Evolutionary conservation across 768 basidiomycete genomes (phyloP), one percentile per base, ranked within the genome.

Genomic region (Lactifluus piperatus): DNA sequence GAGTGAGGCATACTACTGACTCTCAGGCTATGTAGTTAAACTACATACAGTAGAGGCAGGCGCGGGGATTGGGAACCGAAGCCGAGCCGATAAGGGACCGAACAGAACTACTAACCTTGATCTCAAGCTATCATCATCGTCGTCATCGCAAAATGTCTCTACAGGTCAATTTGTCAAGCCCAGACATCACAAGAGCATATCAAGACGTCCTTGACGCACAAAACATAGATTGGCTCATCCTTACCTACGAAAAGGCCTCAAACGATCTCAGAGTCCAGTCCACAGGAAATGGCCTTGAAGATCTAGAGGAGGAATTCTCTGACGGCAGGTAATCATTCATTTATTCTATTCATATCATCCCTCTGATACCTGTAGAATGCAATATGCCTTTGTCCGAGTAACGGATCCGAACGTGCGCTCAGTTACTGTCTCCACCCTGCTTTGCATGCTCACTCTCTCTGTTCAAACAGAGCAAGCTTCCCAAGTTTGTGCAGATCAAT

Each of bases 401-500:
- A 79, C 80, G 52, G 94, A 97, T 71, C 84, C 86, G 43, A 91
- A 88, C 69, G 92, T 94, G 65, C 55, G 83, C 70, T 2, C 44
- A 27, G 54, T 29, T 30, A 18, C 27, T 26, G 7, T n/a, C n/a
- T 7, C 10, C 8, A 8, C 10, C 22, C 58, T 30, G 5, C 14
- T 56, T 22, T 44, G 20, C 22, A 41, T 6, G 11, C 44, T 62
- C 8, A 58, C 47, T 29, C 8, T 4, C 26, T 48, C n/a, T n/a
- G n/a, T 16, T 30, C 30, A 5, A 57, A 53, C 66, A 95, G 88
- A 91, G 81, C 68, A 77, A 86, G 61, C 79, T 98, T 2, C 78
- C 86, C 46, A 97, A 97, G 74, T 91, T 94, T 62, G 92, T 97
- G 16, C 90, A 95, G 68, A 87, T 98, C 72, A 91, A 93, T 67